Conservation (phyloP, 805 yeast species). For the Blastobotrys attinorum region DNA sequence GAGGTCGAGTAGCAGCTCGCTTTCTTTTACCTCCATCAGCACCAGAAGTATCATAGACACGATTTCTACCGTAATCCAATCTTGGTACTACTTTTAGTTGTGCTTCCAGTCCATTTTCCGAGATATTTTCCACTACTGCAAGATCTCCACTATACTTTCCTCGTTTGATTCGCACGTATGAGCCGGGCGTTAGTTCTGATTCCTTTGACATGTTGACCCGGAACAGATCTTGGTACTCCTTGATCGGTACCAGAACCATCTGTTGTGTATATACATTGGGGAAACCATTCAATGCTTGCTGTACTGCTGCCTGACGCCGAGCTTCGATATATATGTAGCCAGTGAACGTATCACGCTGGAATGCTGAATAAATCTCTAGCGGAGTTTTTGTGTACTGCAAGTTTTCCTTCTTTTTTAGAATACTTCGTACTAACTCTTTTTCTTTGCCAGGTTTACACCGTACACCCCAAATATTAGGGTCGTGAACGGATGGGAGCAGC, state of each 20-base stretch:
- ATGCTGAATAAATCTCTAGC: slow-evolving; percentile 79
- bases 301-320: slow-evolving; percentile 84
- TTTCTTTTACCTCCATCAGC: slow-evolving; percentile 49
- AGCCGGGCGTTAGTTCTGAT: slow-evolving; percentile 82
- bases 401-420: slow-evolving; percentile 76
- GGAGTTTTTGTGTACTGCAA: slow-evolving; percentile 67
- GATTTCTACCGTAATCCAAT: slow-evolving; percentile 71
- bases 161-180: slow-evolving; percentile 81
- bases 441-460: slow-evolving; percentile 91
- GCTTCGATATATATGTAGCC: slow-evolving; percentile 96
- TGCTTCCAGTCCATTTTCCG: slow-evolving; percentile 95
- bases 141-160: slow-evolving; percentile 91
- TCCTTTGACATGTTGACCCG: slow-evolving; percentile 86
- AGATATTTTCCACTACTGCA: slow-evolving; percentile 85
- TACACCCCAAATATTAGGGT: slow-evolving; percentile 93
- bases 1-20: slow-evolving; percentile 56
- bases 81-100: slow-evolving; percentile 88
- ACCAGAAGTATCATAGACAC: slow-evolving; percentile 24
- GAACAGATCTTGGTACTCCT: slow-evolving; percentile 87
- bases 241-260: slow-evolving; percentile 85
- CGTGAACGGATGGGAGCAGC: slow-evolving; percentile 89
- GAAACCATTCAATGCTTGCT: slow-evolving; percentile 79
- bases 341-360: slow-evolving; percentile 87
- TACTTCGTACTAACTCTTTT: slow-evolving; percentile 77
- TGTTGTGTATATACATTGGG: slow-evolving; percentile 72